A percentile compares a stretch with the other conserved stretches of the same genome.
Conservation (phyloP, 2,329 filamentous ascomycete species). For the Neonectria magnoliae region DNA sequence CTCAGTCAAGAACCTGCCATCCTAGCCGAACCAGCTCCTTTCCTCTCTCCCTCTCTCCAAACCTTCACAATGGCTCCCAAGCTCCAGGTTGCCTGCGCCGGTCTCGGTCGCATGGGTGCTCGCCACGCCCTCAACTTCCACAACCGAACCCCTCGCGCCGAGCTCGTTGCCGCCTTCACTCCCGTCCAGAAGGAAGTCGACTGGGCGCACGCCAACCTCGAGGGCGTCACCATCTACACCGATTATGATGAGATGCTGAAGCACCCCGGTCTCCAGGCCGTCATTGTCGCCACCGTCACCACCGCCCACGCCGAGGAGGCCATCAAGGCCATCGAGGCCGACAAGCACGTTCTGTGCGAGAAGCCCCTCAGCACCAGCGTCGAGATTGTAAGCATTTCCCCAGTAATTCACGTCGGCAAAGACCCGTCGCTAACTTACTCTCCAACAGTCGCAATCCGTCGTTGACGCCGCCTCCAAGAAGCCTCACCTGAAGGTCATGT, state of each 20-base stretch:
- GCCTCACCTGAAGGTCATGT: constrained; percentile 72
- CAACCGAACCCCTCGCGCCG: constrained; percentile 37
- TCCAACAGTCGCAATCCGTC: constrained; percentile 65
- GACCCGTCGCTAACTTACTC: constrained; percentile 5
- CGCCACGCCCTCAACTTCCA: constrained; percentile 42
- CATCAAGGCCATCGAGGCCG: constrained; percentile 41
- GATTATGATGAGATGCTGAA: constrained; percentile 43
- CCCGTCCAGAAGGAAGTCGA: constrained; percentile 39
- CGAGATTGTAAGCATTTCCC: constrained; percentile 59
- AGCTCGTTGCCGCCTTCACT: constrained; percentile 42
- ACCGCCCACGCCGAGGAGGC: constrained; percentile 41
- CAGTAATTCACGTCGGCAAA: neutral
- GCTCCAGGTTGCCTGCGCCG: constrained; percentile 38
- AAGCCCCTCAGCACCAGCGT: constrained; percentile 47
- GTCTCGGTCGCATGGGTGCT: constrained; percentile 42
- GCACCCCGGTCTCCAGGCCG: constrained; percentile 41
- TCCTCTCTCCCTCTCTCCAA: neutral
- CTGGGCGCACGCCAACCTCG: constrained; percentile 36
- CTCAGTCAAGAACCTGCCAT: constrained; percentile 7
- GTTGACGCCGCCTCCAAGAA: constrained; percentile 64
- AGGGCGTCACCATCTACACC: constrained; percentile 37
- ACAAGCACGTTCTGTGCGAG: constrained; percentile 42
- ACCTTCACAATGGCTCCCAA: constrained; percentile 36
- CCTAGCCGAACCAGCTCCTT: constrained; percentile 6
- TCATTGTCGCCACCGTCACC: constrained; percentile 40